Base-by-base conservation (phyloP, 345 rosid genomes). In the Gossypium sturtianum region DNA sequence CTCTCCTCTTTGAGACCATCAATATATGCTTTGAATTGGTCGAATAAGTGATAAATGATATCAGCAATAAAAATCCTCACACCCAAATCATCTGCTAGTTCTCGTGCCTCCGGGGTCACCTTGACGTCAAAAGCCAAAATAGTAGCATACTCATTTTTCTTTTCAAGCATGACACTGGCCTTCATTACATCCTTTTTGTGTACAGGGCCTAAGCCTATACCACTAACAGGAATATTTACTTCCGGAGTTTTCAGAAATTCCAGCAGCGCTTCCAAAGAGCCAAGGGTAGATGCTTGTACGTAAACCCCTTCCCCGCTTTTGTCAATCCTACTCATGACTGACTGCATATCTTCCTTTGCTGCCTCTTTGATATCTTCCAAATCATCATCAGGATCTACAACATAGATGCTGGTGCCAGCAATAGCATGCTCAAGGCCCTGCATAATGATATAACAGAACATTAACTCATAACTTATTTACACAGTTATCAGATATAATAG, bases 31-130 rank as follows among this genome's bases (percentile, higher is more conserved):
- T 89, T 90, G 71, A 93, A 95, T 74, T 87, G 98, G 77, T 95
- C 97, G 78, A 93, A 89, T 43, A 93, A 82, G 84, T 95, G 99
- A 80, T 93, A 95, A 66, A 95, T 95, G 70, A 95, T 93, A 80
- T 95, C 99, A 16, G 99, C 97, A n/a, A 84, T 86, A 83, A 95
- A 95, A 76, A 95, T 93, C 75, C 86, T 95, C 71, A 95, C 98
- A 67, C 99, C 99, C 82, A 85, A 63, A 45, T 91, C 97, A 49
- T 93, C 94, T 56, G 98, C 85, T 53, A 95, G 89, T 69, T 95
- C 97, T 56, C 93, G 88, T 75, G 97, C 96, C 80, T 95, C 99
- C 5, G 92, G 89, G 44, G 98, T 91, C 74, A 91, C 93, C 86
- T 87, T 89, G 78, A 94, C 98, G 73, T 94, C 98, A 82, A 94